A percentile compares a stretch with the other conserved stretches of the same genome.
These are phyloP conservation scores for Sarocladium oryzae DNA, from an alignment of 2,329 filamentous ascomycete genomes.

Conservation along the genomic window DNA sequence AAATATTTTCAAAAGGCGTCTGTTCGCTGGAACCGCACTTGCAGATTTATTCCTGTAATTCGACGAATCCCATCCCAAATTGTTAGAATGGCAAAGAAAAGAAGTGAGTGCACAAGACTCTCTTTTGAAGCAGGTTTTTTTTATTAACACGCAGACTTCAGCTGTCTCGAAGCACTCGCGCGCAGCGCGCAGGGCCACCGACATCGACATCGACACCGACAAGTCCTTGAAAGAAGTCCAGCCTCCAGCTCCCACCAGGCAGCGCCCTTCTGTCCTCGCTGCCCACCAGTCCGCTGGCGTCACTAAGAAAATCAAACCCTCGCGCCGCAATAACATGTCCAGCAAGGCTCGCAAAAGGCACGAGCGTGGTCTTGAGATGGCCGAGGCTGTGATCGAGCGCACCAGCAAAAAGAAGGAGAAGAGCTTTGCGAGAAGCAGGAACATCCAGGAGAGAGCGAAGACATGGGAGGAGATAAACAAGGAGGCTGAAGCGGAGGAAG, in stretches of 20 bases:
- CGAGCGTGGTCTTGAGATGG: constrained; percentile 52
- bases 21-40: background rate
- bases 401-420: constrained; percentile 49
- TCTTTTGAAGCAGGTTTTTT: background rate
- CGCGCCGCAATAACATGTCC: constrained; percentile 48
- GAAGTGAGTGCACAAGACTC: constrained; percentile 18
- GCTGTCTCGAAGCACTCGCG: constrained; percentile 64
- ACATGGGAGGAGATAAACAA: constrained; percentile 55
- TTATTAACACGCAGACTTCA: constrained; percentile 26
- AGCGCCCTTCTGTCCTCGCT: constrained; percentile 61
- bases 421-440: constrained; percentile 43
- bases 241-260: constrained; percentile 34
- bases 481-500: constrained; percentile 20
- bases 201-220: constrained; percentile 63
- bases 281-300: constrained; percentile 63
- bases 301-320: constrained; percentile 56
- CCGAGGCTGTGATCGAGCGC: constrained; percentile 53
- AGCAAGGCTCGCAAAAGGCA: constrained; percentile 48
- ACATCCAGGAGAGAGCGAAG: constrained; percentile 43
- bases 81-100: constrained; percentile 25
- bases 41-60: background rate
- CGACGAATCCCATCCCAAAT: background rate
- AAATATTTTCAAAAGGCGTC: constrained; percentile 3
- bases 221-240: constrained; percentile 60
- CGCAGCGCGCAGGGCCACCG: constrained; percentile 65